Evolutionary conservation across 1,284 basidiomycete species (phyloP), one percentile per base, ranked within the genome.

Genomic region (Anthracocystis walkeri): DNA sequence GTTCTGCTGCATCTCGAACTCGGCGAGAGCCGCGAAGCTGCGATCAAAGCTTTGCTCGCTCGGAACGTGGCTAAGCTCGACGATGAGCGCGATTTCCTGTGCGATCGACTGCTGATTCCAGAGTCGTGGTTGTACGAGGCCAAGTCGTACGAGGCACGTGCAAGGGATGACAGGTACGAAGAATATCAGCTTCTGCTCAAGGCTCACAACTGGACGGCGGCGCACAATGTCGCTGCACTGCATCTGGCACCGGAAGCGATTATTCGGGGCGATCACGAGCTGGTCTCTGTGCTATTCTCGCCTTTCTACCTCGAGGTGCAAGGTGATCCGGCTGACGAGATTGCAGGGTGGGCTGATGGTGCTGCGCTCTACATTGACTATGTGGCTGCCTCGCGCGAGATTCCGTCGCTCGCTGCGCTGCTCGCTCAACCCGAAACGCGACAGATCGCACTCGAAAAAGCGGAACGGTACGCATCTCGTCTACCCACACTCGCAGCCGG

Each of bases 211-310:
- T 91, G 90, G 77, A 89, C 90, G 50, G 87, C 89, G 7, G 95
- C 96, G 0, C 95, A 97, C 83, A 89, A 90, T 44, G 87, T 97
- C 23, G 93, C 93, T 1, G 88, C 94, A 31, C 86, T 88, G 7
- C 90, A 94, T 73, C 89, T 99, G n/a, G 93, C 93, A 8, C 93
- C 94, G 1, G 96, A 98, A 79, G 93, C 92, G 0, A 88, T 97
- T 58, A 88, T 97, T 48, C 89, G 93, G 10, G 89, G 91, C 53
- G 95, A 98, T 85, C 85, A 91, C 8, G 89, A 88, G 2, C 87
- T 96, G 8, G 87, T 98, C n/a, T 87, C 87, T 38, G 88, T 88
- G n/a, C 84, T 98, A 12, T 93, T 98, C 77, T 87, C 87, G 49
- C 88, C 88, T 2, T 91, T 98, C 75, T 88, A 88, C 31, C 88